Evolutionary conservation across 2,329 filamentous ascomycete species (phyloP).

Genomic region (Colletotrichum navitas): DNA sequence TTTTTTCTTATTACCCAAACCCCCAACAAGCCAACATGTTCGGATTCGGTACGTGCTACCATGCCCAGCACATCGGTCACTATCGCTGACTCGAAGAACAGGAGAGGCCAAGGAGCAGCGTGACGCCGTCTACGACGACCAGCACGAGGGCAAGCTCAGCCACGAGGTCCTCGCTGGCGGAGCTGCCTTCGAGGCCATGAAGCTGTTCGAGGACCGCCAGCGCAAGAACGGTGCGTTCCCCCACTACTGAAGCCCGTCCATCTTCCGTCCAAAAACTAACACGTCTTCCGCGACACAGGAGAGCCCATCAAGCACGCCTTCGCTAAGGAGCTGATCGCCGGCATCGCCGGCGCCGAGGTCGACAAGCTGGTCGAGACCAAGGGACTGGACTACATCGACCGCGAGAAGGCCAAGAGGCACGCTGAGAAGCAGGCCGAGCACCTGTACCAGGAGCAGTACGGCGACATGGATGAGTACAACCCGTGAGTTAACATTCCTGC

Average conservation of each 20-base stretch:
- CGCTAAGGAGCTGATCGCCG: conserved; percentile 82
- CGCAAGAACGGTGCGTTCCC: conserved; percentile 70
- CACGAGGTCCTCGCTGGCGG: conserved; percentile 83
- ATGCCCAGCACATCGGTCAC: accelerated
- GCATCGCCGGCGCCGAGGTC: conserved; percentile 79
- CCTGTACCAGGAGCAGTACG: conserved; percentile 74
- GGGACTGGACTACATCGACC: conserved; percentile 71
- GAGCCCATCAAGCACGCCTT: conserved; percentile 79
- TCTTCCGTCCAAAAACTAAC: neutral
- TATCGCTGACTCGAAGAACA: neutral
- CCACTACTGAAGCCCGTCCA: neutral
- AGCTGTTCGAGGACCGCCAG: conserved; percentile 82
- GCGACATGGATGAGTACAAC: conserved; percentile 64
- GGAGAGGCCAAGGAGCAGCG: conserved; percentile 42
- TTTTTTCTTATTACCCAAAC: too few relatives aligned
- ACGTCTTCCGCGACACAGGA: conserved; percentile 57
- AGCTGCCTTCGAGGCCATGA: conserved; percentile 84
- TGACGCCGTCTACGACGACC: conserved; percentile 45
- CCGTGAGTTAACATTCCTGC: conserved; percentile 58
- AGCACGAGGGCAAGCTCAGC: conserved; percentile 50
- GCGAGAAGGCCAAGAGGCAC: conserved; percentile 69
- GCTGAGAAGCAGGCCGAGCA: conserved; percentile 69
- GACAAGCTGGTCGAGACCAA: conserved; percentile 82
- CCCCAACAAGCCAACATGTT: conserved; percentile 31
- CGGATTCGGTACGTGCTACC: conserved; percentile 38